Evolutionary conservation across 331 rosid species (phyloP).

Genomic region (Telfairia occidentalis): DNA sequence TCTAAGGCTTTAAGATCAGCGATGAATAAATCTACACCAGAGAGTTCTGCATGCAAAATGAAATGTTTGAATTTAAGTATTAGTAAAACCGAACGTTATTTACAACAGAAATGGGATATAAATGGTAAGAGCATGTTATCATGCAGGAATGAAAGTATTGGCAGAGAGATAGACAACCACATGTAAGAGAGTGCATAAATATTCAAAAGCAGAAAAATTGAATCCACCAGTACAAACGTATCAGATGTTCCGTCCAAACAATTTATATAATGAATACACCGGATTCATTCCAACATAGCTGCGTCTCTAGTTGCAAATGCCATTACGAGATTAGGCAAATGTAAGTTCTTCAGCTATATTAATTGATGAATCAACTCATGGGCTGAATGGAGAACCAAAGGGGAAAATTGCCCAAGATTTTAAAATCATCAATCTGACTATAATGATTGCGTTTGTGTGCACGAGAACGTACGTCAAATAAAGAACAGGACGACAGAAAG

Average conservation of each 20-base stretch:
- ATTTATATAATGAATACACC: too few relatives aligned
- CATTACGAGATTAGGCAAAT: not conserved
- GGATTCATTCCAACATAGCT: not conserved
- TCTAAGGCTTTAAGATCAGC: constrained; percentile 79
- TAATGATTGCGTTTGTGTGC: too few relatives aligned
- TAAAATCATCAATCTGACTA: too few relatives aligned
- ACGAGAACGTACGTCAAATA: not conserved
- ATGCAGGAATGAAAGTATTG: not conserved
- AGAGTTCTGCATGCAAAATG: constrained; percentile 34
- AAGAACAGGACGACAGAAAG: not conserved
- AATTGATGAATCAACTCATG: not conserved
- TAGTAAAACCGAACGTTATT: not conserved
- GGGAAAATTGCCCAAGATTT: too few relatives aligned
- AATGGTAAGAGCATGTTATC: not conserved
- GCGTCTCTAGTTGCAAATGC: not conserved
- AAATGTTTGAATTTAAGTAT: not conserved
- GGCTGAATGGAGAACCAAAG: too few relatives aligned
- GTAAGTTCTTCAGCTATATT: not conserved
- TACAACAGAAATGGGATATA: not conserved
- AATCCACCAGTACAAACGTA: too few relatives aligned
- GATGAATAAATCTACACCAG: constrained; percentile 68
- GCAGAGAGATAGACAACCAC: too few relatives aligned
- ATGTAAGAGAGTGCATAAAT: too few relatives aligned
- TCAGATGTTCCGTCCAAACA: too few relatives aligned
- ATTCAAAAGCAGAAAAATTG: too few relatives aligned